phyloP scores from a whole-genome alignment of 805 yeast species.

The Kazachstania psychrophila region DNA sequence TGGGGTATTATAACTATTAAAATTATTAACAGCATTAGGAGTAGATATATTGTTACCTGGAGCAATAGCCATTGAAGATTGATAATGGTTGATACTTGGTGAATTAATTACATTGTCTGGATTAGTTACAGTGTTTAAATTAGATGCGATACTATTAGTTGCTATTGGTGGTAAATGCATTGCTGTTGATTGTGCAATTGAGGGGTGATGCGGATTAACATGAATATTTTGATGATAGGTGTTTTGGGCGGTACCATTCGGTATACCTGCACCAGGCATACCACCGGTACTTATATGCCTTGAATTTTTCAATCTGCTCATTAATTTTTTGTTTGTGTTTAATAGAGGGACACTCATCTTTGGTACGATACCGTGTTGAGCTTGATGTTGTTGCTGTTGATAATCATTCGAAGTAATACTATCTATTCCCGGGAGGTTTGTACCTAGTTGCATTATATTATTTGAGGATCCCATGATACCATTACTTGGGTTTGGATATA shows the following conservation, averaged over 20 bases:
- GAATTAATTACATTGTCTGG: constrained; percentile 5
- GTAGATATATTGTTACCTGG: constrained; percentile 8
- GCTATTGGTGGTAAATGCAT: constrained; percentile 1
- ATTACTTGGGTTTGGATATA: constrained; percentile 10
- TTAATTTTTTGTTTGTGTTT: constrained; percentile 20
- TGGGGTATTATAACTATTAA: constrained; percentile 3
- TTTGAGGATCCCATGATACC: neutral
- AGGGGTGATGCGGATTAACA: neutral
- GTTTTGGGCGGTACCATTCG: neutral
- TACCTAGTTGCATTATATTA: neutral
- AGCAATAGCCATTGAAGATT: neutral
- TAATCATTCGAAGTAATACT: neutral
- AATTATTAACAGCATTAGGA: constrained; percentile 3
- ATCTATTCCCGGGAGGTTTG: neutral
- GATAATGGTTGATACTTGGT: neutral
- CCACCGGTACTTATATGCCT: constrained; percentile 29
- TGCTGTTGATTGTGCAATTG: neutral
- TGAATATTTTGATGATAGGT: constrained; percentile 1
- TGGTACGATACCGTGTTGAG: constrained; percentile 21
- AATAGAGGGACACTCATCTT: constrained; percentile 29
- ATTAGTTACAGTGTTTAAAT: constrained; percentile 9
- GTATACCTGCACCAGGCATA: constrained; percentile 12
- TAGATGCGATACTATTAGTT: neutral
- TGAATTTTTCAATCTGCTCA: constrained; percentile 22
- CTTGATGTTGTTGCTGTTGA: constrained; percentile 1